Evolutionary conservation across 148 eudicot species (phyloP).

Genomic region (Arbutus unedo): DNA sequence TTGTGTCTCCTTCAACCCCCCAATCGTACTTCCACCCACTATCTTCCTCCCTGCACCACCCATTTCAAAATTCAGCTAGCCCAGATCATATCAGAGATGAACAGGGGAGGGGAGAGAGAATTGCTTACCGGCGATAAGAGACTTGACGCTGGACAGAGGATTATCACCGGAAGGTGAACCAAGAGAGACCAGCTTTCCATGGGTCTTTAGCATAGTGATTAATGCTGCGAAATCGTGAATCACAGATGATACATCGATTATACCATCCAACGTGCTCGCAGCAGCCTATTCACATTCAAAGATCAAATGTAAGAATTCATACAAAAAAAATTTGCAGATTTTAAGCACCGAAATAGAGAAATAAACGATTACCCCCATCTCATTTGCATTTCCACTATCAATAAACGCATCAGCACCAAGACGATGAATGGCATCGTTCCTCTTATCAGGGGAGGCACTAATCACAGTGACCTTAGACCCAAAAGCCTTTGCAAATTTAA

Average conservation of each 20-base stretch:
- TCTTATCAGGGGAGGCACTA: conserved; percentile 9
- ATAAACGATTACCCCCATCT: conserved; percentile 5
- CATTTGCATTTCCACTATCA: conserved; percentile 1
- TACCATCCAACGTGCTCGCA: conserved; percentile 13
- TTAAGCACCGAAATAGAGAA: too few relatives aligned
- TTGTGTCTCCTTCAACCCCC: conserved; percentile 10
- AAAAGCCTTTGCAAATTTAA: conserved; percentile 17
- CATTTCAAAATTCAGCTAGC: background rate
- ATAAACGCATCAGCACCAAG: conserved; percentile 13
- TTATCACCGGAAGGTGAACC: background rate
- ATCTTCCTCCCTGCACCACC: background rate
- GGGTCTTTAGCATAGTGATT: conserved; percentile 7
- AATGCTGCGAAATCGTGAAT: background rate
- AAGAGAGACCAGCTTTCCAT: conserved; percentile 10
- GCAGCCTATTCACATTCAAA: background rate
- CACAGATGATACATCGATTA: conserved; percentile 4
- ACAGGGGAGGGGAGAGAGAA: background rate
- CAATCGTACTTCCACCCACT: background rate
- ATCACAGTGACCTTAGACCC: conserved; percentile 15
- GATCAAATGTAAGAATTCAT: background rate
- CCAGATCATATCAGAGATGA: background rate
- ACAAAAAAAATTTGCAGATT: too few relatives aligned
- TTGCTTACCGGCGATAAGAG: background rate
- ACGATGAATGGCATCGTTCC: conserved; percentile 9
- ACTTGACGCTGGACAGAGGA: background rate